Percentiles rank a stretch among this genome's conserved stretches.
Evolutionary conservation across 441 rosid genomes (phyloP).

Genomic region (Macaranga tanarius): DNA sequence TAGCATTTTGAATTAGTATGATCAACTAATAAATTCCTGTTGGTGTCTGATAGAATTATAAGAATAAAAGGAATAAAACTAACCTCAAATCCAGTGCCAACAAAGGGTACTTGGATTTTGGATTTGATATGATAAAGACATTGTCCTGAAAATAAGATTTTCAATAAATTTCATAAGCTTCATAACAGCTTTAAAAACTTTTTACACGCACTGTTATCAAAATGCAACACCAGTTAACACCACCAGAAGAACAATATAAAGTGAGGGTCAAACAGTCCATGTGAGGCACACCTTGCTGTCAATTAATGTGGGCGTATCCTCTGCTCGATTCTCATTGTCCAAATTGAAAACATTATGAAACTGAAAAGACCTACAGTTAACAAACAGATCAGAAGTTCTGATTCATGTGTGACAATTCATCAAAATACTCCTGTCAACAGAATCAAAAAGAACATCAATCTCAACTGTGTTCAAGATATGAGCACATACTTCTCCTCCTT

Average conservation of each 20-base stretch:
- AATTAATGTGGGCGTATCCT: slow-evolving; percentile 83
- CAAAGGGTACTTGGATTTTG: slow-evolving; percentile 89
- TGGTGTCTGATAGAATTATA: neutral
- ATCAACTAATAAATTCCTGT: slow-evolving; percentile 11
- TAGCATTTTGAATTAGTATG: slow-evolving; percentile 20
- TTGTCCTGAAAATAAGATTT: slow-evolving; percentile 57
- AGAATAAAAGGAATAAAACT: slow-evolving; percentile 12
- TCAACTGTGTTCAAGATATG: slow-evolving; percentile 6
- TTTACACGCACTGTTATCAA: neutral
- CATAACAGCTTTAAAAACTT: neutral
- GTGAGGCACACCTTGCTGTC: slow-evolving; percentile 63
- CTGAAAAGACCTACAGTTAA: slow-evolving; percentile 69
- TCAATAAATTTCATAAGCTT: slow-evolving; percentile 18
- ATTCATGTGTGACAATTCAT: slow-evolving; percentile 14
- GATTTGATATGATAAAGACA: slow-evolving; percentile 88
- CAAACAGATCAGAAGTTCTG: slow-evolving; percentile 32
- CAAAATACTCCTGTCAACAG: neutral
- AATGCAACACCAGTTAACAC: slow-evolving; percentile 2
- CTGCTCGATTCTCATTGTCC: slow-evolving; percentile 80
- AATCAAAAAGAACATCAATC: slow-evolving; percentile 3
- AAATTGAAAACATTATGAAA: slow-evolving; percentile 71
- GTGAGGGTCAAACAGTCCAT: neutral
- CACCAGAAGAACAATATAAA: neutral
- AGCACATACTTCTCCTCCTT: slow-evolving; percentile 83
- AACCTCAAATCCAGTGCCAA: slow-evolving; percentile 88